A percentile compares a stretch with the other conserved stretches of the same genome.
phyloP scores from a whole-genome alignment of 139 green algal species.

The Coelastrella sp. region DNA sequence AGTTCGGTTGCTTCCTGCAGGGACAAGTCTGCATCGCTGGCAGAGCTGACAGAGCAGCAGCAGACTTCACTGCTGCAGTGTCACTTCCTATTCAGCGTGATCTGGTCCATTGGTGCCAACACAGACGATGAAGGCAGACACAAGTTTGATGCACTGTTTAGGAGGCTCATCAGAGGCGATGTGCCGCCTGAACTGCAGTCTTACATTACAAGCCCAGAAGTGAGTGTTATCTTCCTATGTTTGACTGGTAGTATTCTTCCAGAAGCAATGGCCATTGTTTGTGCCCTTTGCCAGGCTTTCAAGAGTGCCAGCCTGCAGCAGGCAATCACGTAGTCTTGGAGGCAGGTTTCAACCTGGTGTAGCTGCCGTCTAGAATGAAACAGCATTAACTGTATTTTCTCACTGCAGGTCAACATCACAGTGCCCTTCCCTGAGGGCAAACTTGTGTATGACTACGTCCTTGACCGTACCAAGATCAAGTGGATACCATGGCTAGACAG shows the following conservation, averaged over 20 bases:
- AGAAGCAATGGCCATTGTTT: no score
- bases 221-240: slow-evolving; percentile 27
- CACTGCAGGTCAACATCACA: slow-evolving; percentile 37
- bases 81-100: slow-evolving; percentile 80
- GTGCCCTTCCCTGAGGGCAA: slow-evolving; percentile 66
- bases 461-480: slow-evolving; percentile 67
- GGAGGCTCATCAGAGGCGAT: slow-evolving; percentile 70
- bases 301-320: no score
- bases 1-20: slow-evolving; percentile 1
- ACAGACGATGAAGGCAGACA: slow-evolving; percentile 70
- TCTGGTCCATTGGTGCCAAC: slow-evolving; percentile 82
- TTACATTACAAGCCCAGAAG: slow-evolving; percentile 46
- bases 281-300: no score
- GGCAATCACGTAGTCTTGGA: no score
- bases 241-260: no score
- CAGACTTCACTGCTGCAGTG: slow-evolving; percentile 59
- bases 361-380: not conserved
- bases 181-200: slow-evolving; percentile 58
- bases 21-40: not conserved
- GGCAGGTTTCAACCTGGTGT: not conserved
- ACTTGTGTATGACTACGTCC: slow-evolving; percentile 83
- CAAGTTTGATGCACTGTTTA: slow-evolving; percentile 55
- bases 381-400: no score
- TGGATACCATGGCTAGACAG: slow-evolving; percentile 83
- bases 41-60: slow-evolving; percentile 60